Percentiles rank a stretch among this genome's conserved stretches.
These are phyloP conservation scores for Geranium brycei DNA, from an alignment of 345 rosid genomes.

Conservation along the genomic window DNA sequence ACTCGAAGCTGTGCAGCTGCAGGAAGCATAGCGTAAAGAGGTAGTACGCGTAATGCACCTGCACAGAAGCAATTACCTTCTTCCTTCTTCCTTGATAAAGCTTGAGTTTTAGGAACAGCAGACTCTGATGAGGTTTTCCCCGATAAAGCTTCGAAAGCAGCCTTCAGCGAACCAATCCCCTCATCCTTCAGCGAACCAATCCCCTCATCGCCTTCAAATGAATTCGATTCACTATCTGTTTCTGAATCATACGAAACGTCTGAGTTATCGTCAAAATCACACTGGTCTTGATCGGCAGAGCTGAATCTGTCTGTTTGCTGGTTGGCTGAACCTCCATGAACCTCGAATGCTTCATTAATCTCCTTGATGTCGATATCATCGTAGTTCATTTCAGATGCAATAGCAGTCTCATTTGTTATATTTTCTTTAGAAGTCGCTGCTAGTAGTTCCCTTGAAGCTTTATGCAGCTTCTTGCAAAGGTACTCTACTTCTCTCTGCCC, in stretches of 20 bases:
- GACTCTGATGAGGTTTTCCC: conserved; percentile 22
- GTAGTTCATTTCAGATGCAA: conserved; percentile 22
- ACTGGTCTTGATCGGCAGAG: conserved; percentile 41
- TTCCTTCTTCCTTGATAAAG: conserved; percentile 17
- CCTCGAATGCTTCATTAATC: conserved; percentile 59
- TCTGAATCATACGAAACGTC: conserved; percentile 35
- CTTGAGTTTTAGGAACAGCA: conserved; percentile 9
- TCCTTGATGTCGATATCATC: conserved; percentile 57
- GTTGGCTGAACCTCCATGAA: conserved; percentile 18
- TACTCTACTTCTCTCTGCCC: conserved; percentile 91
- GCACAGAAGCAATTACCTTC: conserved; percentile 14
- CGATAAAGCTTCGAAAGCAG: conserved; percentile 58
- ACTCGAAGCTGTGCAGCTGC: conserved; percentile 73
- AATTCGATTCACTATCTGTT: conserved; percentile 62
- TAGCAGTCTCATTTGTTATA: conserved; percentile 17
- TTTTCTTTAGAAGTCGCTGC: conserved; percentile 16
- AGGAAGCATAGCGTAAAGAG: conserved; percentile 88
- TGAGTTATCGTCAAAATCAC: conserved; percentile 29
- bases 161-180: conserved; percentile 48
- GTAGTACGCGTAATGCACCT: conserved; percentile 46
- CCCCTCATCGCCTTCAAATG: conserved; percentile 22
- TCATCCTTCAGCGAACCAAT: conserved; percentile 22
- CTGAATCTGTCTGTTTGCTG: conserved; percentile 40
- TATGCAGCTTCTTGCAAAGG: conserved; percentile 51
- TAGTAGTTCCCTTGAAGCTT: conserved; percentile 42